A percentile compares a stretch with the other conserved stretches of the same genome.
phyloP scores from a whole-genome alignment of 306 rosid species.

The Ziziphus jujuba region DNA sequence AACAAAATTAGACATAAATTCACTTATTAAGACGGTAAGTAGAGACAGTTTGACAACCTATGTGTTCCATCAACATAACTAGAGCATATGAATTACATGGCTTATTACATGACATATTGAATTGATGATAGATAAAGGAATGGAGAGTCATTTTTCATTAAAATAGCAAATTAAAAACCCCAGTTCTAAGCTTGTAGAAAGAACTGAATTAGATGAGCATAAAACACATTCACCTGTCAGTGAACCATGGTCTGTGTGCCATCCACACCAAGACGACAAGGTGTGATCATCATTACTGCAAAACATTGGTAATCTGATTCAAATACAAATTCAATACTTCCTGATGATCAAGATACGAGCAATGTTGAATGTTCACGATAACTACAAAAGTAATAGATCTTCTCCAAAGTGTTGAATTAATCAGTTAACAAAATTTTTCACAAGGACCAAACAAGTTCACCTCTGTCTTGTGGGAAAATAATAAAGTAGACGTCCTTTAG shows the following conservation, averaged over 20 bases:
- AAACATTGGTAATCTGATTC: constrained; percentile 10
- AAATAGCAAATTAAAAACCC: neutral
- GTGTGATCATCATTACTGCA: constrained; percentile 55
- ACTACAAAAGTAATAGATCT: neutral
- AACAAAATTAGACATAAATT: constrained; percentile 24
- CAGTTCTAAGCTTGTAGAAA: neutral
- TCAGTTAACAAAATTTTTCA: constrained; percentile 14
- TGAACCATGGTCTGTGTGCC: constrained; percentile 98
- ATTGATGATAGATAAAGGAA: neutral
- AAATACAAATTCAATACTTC: neutral
- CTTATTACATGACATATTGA: no score
- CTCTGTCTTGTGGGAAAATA: constrained; percentile 79
- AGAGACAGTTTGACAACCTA: neutral
- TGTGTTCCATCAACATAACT: constrained; percentile 12
- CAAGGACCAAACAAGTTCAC: constrained; percentile 39
- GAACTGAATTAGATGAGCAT: neutral
- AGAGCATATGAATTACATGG: constrained; percentile 1
- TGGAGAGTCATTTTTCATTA: neutral
- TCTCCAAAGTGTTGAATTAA: neutral
- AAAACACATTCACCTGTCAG: constrained; percentile 67
- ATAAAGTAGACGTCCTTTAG: constrained; percentile 92
- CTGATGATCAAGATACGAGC: no score
- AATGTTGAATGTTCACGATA: no score
- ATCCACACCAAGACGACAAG: constrained; percentile 93
- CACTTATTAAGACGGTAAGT: neutral